phyloP scores from a whole-genome alignment of 1,139 yeast species.

The Yamadazyma aaseri region DNA sequence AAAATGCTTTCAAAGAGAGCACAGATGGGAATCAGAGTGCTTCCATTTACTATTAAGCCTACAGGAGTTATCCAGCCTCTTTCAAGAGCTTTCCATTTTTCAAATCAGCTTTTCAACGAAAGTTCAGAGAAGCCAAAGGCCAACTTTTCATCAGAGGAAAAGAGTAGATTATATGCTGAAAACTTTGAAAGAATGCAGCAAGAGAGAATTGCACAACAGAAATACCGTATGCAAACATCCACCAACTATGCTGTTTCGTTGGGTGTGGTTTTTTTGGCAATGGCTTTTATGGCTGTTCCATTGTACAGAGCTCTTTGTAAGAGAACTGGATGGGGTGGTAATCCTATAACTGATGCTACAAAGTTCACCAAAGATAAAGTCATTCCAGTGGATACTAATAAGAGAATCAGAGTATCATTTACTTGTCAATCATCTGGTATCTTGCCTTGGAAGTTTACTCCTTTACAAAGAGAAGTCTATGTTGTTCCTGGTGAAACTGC shows the following conservation, averaged over 20 bases:
- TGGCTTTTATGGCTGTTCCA: constrained; percentile 91
- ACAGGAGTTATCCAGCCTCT: too few relatives aligned
- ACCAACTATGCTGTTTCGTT: constrained; percentile 73
- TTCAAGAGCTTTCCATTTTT: too few relatives aligned
- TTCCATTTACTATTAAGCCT: too few relatives aligned
- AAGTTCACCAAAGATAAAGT: constrained; percentile 85
- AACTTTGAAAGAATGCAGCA: constrained; percentile 15
- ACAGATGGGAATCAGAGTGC: too few relatives aligned
- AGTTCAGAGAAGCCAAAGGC: background rate
- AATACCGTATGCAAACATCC: constrained; percentile 47
- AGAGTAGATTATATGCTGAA: constrained; percentile 17
- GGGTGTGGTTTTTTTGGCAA: constrained; percentile 69
- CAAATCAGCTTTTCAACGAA: too few relatives aligned
- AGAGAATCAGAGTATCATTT: constrained; percentile 77
- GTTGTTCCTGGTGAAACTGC: constrained; percentile 99
- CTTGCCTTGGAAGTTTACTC: constrained; percentile 93
- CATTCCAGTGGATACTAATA: constrained; percentile 83
- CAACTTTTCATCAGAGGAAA: constrained; percentile 13
- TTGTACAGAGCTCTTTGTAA: constrained; percentile 89
- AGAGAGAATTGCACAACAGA: constrained; percentile 31
- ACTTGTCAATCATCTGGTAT: constrained; percentile 91
- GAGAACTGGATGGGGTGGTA: constrained; percentile 95
- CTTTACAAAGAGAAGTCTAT: constrained; percentile 90
- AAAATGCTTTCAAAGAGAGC: too few relatives aligned
- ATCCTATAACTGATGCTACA: constrained; percentile 81